Evolutionary conservation across 1,139 yeast species (phyloP), one percentile per base, ranked within the genome.

Genomic region (Kodamaea derodonti): DNA sequence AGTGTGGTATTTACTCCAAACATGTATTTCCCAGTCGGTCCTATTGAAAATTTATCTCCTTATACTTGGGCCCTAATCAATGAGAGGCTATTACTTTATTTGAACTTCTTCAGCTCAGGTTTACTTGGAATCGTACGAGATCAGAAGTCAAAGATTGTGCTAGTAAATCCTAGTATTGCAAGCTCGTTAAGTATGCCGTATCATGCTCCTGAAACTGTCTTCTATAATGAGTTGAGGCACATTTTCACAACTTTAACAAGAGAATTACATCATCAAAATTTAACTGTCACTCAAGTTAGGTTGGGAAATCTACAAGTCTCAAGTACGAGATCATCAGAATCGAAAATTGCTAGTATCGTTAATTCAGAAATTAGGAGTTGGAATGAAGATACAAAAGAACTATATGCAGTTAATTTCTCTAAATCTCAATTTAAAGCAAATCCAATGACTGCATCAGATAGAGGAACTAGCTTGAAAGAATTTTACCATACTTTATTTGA

Each of bases 1-100:
- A 81, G 81, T 4, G 76, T 81, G 14, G 58, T 83, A 10, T 69
- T 82, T 35, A 63, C 84, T 2, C 90, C 90, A 0, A 79, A 73
- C 45, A 59, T 80, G 40, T 76, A 72, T 48, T 80, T 77, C 56
- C 85, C 86, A 2, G 58, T 79, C 1, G 90, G 88, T 0, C 87
- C 88, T 1, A 61, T 81, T 13, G 87, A 82, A 46, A 66, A 75
- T 31, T 60, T 78, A n/a, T 52, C 75, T 2, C 57, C 69, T 11
- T 61, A 65, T 7, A 68, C 76, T 4, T 80, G 87, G 87, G 54
- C 60, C 9, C 69, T 69, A 29, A 43, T 80, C 27, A 62, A 65
- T 41, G 69, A 73, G 18, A 67, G 80, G 38, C 40, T 64, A 6
- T 37, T 50, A 14, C 61, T 73, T 2, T 79, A 80, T 20, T 51